Base-by-base conservation (phyloP, 148 eudicot species). In the Rhododendron mucronatum region DNA sequence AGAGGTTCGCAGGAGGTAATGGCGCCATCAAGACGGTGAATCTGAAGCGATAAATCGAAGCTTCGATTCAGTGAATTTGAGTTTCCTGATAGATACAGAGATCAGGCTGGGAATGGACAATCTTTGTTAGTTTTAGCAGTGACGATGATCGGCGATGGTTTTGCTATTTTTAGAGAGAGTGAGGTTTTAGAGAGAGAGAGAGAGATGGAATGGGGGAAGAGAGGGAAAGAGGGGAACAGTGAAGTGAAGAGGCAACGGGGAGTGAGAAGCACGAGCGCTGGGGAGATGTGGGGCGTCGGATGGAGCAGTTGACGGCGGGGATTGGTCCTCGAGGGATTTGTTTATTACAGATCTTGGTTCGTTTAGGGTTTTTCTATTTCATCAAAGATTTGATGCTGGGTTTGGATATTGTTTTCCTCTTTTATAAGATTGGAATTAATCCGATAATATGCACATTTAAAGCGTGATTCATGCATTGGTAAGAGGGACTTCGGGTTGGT, bases 361-460 rank as follows among this genome's bases (percentile, higher is more conserved):
- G 33, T 71, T 87, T 84, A 86, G 89, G 89, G 82, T 78, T 78
- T 84, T 84, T 87, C 80, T 71, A 28, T 79, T 84, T 84, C 78
- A 75, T 84, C 78, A 75, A 45, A 67, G 75, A 37, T 75, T 85
- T 86, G 75, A 67, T 86, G 81, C 67, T 69, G 37, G 67, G 84
- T 73, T 71, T 82, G 88, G 82, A 78, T 69, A 69, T 81, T 47
- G 3, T 39, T 35, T 9, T 2, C 5, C 51, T 23, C n/a, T 84
- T 53, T 74, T 33, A 33, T 61, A 4, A 41, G 44, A 41, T 59
- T 21, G 23, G 65, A 5, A 20, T 59, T 59, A 20, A 59, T 18
- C 6, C 20, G n/a, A 59, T 9, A n/a, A 26, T 9, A 65, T 65
- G 73, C 73, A 65, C n/a, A 65, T 65, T 65, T 65, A 65, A 5